Base-by-base conservation (phyloP, 2,329 filamentous ascomycete genomes). In the Exophiala lecanii-corni region DNA sequence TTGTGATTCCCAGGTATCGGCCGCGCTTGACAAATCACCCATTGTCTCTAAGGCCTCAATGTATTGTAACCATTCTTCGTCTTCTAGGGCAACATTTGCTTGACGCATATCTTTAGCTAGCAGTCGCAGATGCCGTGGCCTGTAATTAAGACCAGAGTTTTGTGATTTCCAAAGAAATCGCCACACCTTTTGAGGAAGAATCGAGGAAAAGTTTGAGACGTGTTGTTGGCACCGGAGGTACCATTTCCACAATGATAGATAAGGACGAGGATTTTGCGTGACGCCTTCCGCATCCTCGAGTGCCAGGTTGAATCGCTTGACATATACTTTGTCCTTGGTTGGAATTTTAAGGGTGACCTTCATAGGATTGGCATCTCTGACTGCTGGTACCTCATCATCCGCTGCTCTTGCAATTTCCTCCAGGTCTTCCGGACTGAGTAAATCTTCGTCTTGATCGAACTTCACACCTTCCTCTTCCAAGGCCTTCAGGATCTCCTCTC, bases 1-100 rank as follows among this genome's bases (percentile, higher is more conserved):
- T 28, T 48, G 44, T 37, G 74, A 71, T 58, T 76, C 77, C 80
- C 84, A 86, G 35, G 76, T 73, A 9, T 79, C 74, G 17, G 84
- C 62, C 0, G 82, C 83, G 51, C 76, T 72, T 4, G 68, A 65
- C 43, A 75, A 70, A 60, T 76, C 77, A 2, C 81, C 82, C 30
- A 75, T 73, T 4, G 80, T 68, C 51, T 84, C 82, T 30, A 84
- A 68, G 43, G 82, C 78, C 57, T 87, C 81, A 21, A 89, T 79
- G 21, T 81, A 81, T 19, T 82, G 65, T 13, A 89, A 65, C 51
- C 79, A 77, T 55, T 86, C 82, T 2, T 69, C 60, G 3, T 73
- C 70, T 9, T 64, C 70, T 39, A 89, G 64, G 1, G 68, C 53
- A 36, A 77, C 68, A 5, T 76, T 78, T 13, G 76, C 74, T 4